Evolutionary conservation across 2,329 filamentous ascomycete genomes (phyloP), one percentile per base, ranked within the genome.

Genomic region (Botrytis aclada): DNA sequence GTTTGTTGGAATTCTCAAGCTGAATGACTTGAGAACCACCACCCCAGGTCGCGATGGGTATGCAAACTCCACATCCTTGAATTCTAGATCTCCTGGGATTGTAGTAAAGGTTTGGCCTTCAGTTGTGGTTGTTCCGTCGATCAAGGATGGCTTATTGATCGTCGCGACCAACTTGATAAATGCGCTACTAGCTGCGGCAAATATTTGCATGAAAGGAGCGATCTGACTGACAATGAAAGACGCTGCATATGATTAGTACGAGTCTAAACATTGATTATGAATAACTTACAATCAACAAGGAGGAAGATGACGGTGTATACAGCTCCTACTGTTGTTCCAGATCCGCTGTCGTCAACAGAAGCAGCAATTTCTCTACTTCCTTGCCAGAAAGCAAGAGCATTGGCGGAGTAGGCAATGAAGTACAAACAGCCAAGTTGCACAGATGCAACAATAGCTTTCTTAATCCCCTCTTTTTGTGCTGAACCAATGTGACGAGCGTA

Each of bases 361-460:
- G 80, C 82, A 73, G 84, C 37, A 47, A 70, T 70, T 47, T 61
- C 37, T 22, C 54, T 47, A 34, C 67, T 86, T 69, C 87, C 87
- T 77, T 88, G 84, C 86, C 86, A 89, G 76, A 88, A 89, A 1
- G 87, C 87, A 6, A 89, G 80, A 20, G 85, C 86, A 78, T 88
- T 88, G 4, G 86, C 86, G 5, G 85, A 84, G 43, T 71, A 71
- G 25, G 61, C 61, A 51, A 71, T 71, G 32, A 71, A 71, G 34
- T 64, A 64, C 22, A 88, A 78, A 20, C 85, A 78, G 34, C 86
- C 86, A 32, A 84, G 81, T 76, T 87, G 85, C 0, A 85, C 80
- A 18, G 84, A 86, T 58, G 83, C 81, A 1, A 83, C 82, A 0
- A 83, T 79, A 3, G 85, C 83, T 76, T 88, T 88, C 74, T 85